These are phyloP conservation scores for Colletotrichum gloeosporioides DNA, from an alignment of 2,329 filamentous ascomycete species.

Conservation along the genomic window DNA sequence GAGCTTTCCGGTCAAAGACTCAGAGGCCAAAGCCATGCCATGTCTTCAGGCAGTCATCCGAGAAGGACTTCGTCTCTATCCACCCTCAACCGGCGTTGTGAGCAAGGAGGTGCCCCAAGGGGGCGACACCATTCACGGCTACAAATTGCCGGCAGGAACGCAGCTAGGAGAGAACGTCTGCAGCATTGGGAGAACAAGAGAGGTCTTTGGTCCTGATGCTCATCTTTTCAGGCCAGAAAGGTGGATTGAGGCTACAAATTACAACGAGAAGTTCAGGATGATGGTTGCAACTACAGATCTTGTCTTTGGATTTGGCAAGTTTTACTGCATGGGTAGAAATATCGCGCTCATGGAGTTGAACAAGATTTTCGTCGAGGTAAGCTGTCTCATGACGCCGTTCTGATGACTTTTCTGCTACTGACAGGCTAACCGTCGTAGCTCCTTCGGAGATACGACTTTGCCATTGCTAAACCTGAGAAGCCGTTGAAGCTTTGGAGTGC, in stretches of 20 bases:
- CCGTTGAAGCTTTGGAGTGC: slow-evolving; percentile 24
- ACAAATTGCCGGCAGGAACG: slow-evolving; percentile 40
- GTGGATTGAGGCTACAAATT: slow-evolving; percentile 45
- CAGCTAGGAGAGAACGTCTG: slow-evolving; percentile 46
- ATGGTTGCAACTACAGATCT: slow-evolving; percentile 45
- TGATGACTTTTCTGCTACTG: rapidly evolving
- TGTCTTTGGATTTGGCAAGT: slow-evolving; percentile 47
- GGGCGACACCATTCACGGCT: slow-evolving; percentile 40
- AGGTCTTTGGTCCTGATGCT: slow-evolving; percentile 49
- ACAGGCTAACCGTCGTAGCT: slow-evolving; percentile 8
- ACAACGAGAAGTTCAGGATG: slow-evolving; percentile 30
- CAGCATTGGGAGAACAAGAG: slow-evolving; percentile 41
- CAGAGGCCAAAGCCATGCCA: slow-evolving; percentile 38
- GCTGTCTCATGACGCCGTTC: slow-evolving; percentile 25
- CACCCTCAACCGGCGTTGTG: slow-evolving; percentile 50
- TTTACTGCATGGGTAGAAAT: slow-evolving; percentile 48
- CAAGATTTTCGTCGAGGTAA: slow-evolving; percentile 49
- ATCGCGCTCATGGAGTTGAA: slow-evolving; percentile 50
- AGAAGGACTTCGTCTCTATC: slow-evolving; percentile 57
- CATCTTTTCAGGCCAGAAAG: slow-evolving; percentile 52
- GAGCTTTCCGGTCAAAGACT: slow-evolving; percentile 32
- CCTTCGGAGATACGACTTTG: slow-evolving; percentile 25
- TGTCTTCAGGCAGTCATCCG: slow-evolving; percentile 58
- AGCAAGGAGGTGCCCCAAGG: slow-evolving; percentile 53
- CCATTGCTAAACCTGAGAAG: slow-evolving; percentile 20